Percentiles rank a stretch among this genome's conserved stretches.
These are phyloP conservation scores for Diaporthe sp. DNA, from an alignment of 2,329 filamentous ascomycete species.

Conservation along the genomic window DNA sequence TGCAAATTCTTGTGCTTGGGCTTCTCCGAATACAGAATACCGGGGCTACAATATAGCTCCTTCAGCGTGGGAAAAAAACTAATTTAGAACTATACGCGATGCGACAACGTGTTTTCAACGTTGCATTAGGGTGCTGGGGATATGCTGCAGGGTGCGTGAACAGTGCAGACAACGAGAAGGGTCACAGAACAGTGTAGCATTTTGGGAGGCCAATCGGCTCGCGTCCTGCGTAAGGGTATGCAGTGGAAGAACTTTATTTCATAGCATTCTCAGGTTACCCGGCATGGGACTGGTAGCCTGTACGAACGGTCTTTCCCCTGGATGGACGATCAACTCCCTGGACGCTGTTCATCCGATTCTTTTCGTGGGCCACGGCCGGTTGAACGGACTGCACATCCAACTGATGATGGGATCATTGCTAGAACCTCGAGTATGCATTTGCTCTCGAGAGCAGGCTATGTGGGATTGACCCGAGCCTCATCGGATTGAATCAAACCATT, in stretches of 20 bases:
- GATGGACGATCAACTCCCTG: not conserved
- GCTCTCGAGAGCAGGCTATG: not conserved
- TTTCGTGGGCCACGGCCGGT: too few relatives aligned
- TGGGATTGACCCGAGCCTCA: not conserved
- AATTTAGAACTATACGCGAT: not conserved
- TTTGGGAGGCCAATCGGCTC: not conserved
- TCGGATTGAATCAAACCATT: not conserved
- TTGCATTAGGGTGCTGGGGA: not conserved
- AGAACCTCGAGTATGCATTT: not conserved
- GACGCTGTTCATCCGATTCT: not conserved
- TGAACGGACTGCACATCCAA: not conserved
- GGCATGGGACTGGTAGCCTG: not conserved
- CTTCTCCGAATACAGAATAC: not conserved
- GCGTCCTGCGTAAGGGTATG: not conserved
- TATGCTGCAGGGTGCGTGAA: not conserved
- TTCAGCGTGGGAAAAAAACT: not conserved
- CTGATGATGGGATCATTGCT: not conserved
- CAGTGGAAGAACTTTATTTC: not conserved
- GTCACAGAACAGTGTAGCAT: not conserved
- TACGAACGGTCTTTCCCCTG: not conserved
- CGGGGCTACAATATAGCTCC: not conserved
- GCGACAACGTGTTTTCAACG: not conserved
- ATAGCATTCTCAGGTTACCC: not conserved
- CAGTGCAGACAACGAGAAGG: not conserved
- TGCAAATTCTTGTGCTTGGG: not conserved